Conservation (phyloP, 139 green algal genomes). For the Volvox africanus region DNA sequence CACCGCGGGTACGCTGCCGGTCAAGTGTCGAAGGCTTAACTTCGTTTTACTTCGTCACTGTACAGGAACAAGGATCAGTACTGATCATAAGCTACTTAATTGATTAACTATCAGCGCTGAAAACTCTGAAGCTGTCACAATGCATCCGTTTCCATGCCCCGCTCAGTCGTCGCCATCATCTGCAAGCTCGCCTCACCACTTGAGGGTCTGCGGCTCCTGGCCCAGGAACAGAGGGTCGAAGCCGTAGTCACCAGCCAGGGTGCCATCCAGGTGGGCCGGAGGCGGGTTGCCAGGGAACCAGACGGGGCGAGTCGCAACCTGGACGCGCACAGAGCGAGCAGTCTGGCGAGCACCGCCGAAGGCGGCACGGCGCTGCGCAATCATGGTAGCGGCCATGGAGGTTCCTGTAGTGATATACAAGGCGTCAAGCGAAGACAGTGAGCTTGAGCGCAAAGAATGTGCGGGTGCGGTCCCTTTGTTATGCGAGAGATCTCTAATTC, state of each 20-base stretch:
- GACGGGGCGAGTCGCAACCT: slow-evolving; percentile 48
- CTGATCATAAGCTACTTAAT: neutral
- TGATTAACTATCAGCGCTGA: neutral
- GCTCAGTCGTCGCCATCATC: neutral
- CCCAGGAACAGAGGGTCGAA: slow-evolving; percentile 92
- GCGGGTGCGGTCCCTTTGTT: neutral
- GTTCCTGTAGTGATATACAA: slow-evolving; percentile 5
- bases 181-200: slow-evolving; percentile 38
- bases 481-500: slow-evolving; percentile 8
- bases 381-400: slow-evolving; percentile 37
- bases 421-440: slow-evolving; percentile 21
- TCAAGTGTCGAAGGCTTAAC: slow-evolving; percentile 59
- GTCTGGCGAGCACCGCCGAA: slow-evolving; percentile 17
- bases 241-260: slow-evolving; percentile 66
- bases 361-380: slow-evolving; percentile 13
- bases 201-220: slow-evolving; percentile 61
- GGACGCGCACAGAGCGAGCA: slow-evolving; percentile 24
- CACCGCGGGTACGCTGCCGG: neutral
- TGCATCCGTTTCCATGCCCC: neutral
- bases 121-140: neutral
- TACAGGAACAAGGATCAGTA: slow-evolving; percentile 77
- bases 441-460: neutral
- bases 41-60: slow-evolving; percentile 85
- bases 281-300: slow-evolving; percentile 70
- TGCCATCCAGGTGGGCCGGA: slow-evolving; percentile 72